Conservation (phyloP, 2,329 filamentous ascomycete species). For the Waltergamsia citrina region DNA sequence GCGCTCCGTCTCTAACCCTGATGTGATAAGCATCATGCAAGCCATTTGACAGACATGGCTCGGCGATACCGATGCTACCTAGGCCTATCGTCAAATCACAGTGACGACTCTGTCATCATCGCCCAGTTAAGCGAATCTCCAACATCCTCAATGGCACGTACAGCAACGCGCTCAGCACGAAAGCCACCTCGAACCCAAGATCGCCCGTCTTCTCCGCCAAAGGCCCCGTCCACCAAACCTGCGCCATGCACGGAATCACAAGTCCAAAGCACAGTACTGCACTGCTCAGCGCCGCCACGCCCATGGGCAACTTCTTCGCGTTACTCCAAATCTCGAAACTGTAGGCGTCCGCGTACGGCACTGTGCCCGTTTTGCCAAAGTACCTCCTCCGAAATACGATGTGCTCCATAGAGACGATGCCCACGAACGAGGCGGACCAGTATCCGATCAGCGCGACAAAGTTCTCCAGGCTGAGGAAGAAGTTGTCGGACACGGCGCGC, state of each 20-base stretch:
- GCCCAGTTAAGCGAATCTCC: slow-evolving; percentile 26
- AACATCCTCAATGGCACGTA: slow-evolving; percentile 37
- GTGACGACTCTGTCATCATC: too few relatives aligned
- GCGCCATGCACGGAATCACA: slow-evolving; percentile 49
- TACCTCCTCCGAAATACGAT: slow-evolving; percentile 31
- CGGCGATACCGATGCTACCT: too few relatives aligned
- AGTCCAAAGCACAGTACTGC: slow-evolving; percentile 36
- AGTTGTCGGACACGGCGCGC: slow-evolving; percentile 37
- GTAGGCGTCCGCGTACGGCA: slow-evolving; percentile 30
- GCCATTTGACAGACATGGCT: too few relatives aligned
- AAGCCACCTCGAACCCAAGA: slow-evolving; percentile 56
- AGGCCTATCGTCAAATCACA: too few relatives aligned
- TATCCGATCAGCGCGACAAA: slow-evolving; percentile 49
- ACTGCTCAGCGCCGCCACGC: slow-evolving; percentile 35
- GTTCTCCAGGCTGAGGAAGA: slow-evolving; percentile 48
- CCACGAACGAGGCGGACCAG: slow-evolving; percentile 46
- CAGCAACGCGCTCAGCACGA: slow-evolving; percentile 36
- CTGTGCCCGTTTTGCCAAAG: neutral
- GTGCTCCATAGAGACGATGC: slow-evolving; percentile 37
- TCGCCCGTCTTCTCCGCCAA: slow-evolving; percentile 52
- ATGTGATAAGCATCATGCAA: too few relatives aligned
- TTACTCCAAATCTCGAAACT: slow-evolving; percentile 39
- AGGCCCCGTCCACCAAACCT: slow-evolving; percentile 52
- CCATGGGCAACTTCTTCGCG: slow-evolving; percentile 31
- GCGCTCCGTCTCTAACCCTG: too few relatives aligned